A percentile compares a stretch with the other conserved stretches of the same genome.
Evolutionary conservation across 139 green algal genomes (phyloP).

Genomic region (Chlamydomonas incerta): DNA sequence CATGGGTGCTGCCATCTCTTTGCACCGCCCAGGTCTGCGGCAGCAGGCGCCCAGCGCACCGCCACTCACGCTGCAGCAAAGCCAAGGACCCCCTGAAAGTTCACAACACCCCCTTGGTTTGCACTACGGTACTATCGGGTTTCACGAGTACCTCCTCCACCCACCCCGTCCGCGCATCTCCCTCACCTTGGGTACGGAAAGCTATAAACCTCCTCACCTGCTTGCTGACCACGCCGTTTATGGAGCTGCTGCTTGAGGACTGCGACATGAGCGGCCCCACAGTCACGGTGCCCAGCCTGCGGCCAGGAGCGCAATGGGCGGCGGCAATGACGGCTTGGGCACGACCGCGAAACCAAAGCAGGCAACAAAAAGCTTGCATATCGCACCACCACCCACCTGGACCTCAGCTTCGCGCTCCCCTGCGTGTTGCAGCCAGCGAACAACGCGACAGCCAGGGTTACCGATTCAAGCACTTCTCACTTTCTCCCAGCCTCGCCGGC

Average conservation of each 20-base stretch:
- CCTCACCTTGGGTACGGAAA: too few species aligned
- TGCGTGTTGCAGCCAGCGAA: neutral
- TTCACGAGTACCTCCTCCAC: too few species aligned
- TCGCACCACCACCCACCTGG: conserved; percentile 8
- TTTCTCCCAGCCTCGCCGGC: neutral
- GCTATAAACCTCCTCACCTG: neutral
- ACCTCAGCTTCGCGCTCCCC: conserved; percentile 11
- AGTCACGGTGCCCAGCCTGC: conserved; percentile 31
- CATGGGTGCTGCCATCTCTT: too few species aligned
- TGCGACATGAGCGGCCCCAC: conserved; percentile 50
- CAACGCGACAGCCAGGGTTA: neutral
- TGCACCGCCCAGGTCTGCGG: too few species aligned
- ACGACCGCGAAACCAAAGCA: too few species aligned
- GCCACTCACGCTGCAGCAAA: too few species aligned
- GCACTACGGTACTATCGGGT: too few species aligned
- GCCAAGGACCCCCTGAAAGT: too few species aligned
- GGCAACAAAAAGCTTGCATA: neutral
- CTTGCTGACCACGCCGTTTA: conserved; percentile 50
- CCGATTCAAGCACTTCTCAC: neutral
- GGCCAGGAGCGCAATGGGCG: neutral
- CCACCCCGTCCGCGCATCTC: too few species aligned
- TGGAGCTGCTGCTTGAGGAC: conserved; percentile 10
- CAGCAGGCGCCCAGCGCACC: too few species aligned
- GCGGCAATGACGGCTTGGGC: neutral
- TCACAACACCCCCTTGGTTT: too few species aligned